phyloP scores from a whole-genome alignment of 1,139 yeast genomes.

The Pichia sp. region DNA sequence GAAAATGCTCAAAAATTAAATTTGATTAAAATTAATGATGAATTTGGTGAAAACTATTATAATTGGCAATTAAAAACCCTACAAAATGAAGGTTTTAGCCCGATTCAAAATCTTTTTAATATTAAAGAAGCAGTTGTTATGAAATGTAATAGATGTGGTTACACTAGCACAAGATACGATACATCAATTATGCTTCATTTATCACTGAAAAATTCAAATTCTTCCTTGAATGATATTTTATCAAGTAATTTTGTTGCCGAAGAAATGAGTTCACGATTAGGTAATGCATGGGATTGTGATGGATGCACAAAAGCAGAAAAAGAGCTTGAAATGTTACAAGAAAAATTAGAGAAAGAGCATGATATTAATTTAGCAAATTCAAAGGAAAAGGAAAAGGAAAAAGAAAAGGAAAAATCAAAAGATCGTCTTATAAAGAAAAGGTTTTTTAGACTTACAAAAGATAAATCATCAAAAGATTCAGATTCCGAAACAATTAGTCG shows the following conservation, averaged over 20 bases:
- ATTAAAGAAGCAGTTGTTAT: constrained; percentile 71
- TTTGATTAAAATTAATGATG: neutral
- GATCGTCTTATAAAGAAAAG: constrained; percentile 6
- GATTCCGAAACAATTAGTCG: neutral
- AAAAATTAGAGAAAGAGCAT: constrained; percentile 9
- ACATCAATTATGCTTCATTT: constrained; percentile 28
- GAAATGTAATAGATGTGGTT: constrained; percentile 58
- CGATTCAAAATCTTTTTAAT: constrained; percentile 65
- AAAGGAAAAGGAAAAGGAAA: constrained; percentile 3
- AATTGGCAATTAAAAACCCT: constrained; percentile 53
- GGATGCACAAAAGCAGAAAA: constrained; percentile 46
- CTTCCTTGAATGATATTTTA: constrained; percentile 22
- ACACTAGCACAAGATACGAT: constrained; percentile 37
- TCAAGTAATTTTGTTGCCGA: constrained; percentile 21
- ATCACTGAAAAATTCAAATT: constrained; percentile 20
- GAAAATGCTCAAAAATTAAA: neutral
- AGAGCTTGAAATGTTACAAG: constrained; percentile 34
- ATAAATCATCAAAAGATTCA: constrained; percentile 2
- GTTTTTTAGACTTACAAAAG: constrained; percentile 3
- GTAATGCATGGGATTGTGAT: constrained; percentile 86
- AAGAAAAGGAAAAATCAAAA: constrained; percentile 11
- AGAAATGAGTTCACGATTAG: constrained; percentile 54
- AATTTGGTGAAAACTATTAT: constrained; percentile 39
- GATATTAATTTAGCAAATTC: constrained; percentile 3
- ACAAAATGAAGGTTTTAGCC: constrained; percentile 56